Conservation (phyloP, 768 basidiomycete genomes). For the Tylopilus sp. region DNA sequence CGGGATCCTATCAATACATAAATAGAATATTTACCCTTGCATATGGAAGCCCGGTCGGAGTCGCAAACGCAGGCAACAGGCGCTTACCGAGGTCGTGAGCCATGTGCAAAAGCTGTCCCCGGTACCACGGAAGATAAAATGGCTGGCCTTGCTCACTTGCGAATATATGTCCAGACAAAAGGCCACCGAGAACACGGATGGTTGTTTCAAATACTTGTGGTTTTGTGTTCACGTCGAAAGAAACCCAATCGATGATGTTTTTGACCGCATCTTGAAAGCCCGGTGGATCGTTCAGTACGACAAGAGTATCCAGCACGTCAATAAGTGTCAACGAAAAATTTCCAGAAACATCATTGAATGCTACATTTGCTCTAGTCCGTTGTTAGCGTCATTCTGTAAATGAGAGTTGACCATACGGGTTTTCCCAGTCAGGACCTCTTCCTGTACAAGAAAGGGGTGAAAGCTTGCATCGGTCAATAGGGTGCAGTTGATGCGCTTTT, state of each 20-base stretch:
- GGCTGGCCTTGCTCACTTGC: slow-evolving; percentile 63
- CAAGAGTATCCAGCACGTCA: slow-evolving; percentile 82
- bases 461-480: slow-evolving; percentile 47
- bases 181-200: slow-evolving; percentile 88
- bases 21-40: slow-evolving; percentile 58
- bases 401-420: slow-evolving; percentile 55
- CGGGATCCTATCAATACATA: not conserved
- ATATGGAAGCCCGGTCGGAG: slow-evolving; percentile 88
- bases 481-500: slow-evolving; percentile 1
- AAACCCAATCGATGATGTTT: slow-evolving; percentile 77
- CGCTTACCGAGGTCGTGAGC: slow-evolving; percentile 86
- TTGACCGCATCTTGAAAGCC: slow-evolving; percentile 86
- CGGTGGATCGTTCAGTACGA: slow-evolving; percentile 75
- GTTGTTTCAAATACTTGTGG: slow-evolving; percentile 99
- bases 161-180: slow-evolving; percentile 81
- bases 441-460: slow-evolving; percentile 84
- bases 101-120: slow-evolving; percentile 70
- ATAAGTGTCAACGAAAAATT: slow-evolving; percentile 87
- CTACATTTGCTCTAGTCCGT: slow-evolving; percentile 57
- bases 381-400: slow-evolving; percentile 10
- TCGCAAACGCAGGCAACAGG: slow-evolving; percentile 86
- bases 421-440: slow-evolving; percentile 81
- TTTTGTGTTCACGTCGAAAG: slow-evolving; percentile 90
- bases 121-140: slow-evolving; percentile 83
- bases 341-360: slow-evolving; percentile 88